These are phyloP conservation scores for Tulasnella sp. DNA, from an alignment of 768 basidiomycete genomes.

Conservation along the genomic window DNA sequence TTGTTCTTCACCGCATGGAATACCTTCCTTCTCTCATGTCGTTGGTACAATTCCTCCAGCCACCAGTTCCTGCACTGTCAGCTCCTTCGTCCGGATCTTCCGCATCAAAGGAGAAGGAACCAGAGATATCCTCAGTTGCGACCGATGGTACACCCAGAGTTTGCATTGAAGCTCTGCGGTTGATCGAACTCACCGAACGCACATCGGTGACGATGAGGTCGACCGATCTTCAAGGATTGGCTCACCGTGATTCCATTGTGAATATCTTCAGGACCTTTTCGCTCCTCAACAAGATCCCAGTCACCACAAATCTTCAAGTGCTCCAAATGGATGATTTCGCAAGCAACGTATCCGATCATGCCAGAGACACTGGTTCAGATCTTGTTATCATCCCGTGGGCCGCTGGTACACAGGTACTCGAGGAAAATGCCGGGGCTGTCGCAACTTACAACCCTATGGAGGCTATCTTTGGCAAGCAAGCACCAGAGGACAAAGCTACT, in stretches of 20 bases:
- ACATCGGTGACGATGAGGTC: conserved; percentile 79
- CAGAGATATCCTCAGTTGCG: neutral
- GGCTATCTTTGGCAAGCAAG: conserved; percentile 46
- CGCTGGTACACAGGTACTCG: conserved; percentile 28
- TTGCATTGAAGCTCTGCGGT: conserved; percentile 62
- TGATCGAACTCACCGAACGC: conserved; percentile 81
- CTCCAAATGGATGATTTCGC: conserved; percentile 66
- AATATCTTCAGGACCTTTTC: conserved; percentile 69
- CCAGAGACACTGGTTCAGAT: conserved; percentile 43
- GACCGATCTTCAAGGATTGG: conserved; percentile 54
- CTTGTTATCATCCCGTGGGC: conserved; percentile 82
- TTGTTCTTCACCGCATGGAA: conserved; percentile 33
- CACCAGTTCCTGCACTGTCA: conserved; percentile 13
- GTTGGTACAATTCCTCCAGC: conserved; percentile 30
- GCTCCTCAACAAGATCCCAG: conserved; percentile 48
- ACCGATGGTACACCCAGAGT: conserved; percentile 17
- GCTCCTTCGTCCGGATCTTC: conserved; percentile 5
- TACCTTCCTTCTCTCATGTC: conserved; percentile 33
- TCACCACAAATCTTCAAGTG: conserved; percentile 60
- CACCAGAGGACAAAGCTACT: conserved; percentile 33
- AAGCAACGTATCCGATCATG: conserved; percentile 48
- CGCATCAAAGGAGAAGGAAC: conserved; percentile 5
- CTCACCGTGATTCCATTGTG: conserved; percentile 52
- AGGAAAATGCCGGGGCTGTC: conserved; percentile 18
- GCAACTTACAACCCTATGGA: conserved; percentile 54